These are phyloP conservation scores for Aspergillus sergii DNA, from an alignment of 2,329 filamentous ascomycete genomes.

Conservation along the genomic window DNA sequence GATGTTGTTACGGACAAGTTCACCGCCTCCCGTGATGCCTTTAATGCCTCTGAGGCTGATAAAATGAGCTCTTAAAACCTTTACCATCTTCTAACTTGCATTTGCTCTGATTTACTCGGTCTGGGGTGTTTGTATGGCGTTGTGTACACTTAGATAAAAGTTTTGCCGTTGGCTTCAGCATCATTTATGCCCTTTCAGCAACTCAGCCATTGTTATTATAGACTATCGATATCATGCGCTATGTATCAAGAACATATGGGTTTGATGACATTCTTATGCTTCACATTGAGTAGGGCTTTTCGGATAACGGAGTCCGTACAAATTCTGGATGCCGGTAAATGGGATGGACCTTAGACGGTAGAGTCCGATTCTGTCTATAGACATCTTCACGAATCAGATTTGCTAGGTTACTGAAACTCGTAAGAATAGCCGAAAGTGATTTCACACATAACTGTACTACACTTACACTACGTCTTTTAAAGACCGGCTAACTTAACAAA, in stretches of 20 bases:
- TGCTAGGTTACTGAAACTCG: neutral
- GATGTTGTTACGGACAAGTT: constrained; percentile 95
- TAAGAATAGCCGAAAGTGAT: neutral
- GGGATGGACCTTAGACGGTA: neutral
- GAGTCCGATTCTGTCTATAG: neutral
- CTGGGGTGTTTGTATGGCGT: constrained; percentile 12
- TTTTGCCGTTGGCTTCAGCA: constrained; percentile 5
- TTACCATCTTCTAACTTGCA: constrained; percentile 12
- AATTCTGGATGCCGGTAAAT: neutral
- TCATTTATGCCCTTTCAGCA: constrained; percentile 5
- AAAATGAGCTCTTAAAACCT: constrained; percentile 34
- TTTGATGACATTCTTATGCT: neutral
- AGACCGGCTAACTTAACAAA: neutral
- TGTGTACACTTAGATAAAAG: constrained; percentile 12
- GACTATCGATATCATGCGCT: neutral
- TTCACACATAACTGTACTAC: neutral
- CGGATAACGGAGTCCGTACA: neutral
- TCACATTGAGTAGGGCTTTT: neutral
- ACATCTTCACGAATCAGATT: neutral
- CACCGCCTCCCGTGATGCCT: constrained; percentile 66
- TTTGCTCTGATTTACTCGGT: constrained; percentile 10
- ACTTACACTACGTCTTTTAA: neutral
- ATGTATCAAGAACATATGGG: neutral
- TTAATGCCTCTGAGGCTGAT: constrained; percentile 46
- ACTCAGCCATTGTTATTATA: constrained; percentile 7